Percentiles rank a stretch among this genome's conserved stretches.
Evolutionary conservation across 805 yeast genomes (phyloP).

Genomic region (Nakazawaea ernobii): DNA sequence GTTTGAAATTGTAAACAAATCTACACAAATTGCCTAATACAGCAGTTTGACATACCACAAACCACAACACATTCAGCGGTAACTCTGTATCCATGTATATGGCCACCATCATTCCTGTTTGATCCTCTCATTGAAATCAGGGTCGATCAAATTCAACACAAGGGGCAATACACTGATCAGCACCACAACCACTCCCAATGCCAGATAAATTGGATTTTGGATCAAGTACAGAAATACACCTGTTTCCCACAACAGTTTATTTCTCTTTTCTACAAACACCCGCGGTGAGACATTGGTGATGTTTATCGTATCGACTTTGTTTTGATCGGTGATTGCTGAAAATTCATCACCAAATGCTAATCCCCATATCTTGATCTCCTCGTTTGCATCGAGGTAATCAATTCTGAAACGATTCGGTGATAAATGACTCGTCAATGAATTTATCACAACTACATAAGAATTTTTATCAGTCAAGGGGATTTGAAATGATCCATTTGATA

Average conservation of each 20-base stretch:
- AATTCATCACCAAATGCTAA: constrained; percentile 5
- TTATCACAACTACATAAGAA: not conserved
- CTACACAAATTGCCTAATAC: not conserved
- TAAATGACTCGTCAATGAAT: not conserved
- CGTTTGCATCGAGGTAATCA: not conserved
- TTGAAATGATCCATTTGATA: constrained; percentile 1
- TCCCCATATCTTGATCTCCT: constrained; percentile 8
- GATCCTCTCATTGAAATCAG: not conserved
- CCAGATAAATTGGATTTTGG: not conserved
- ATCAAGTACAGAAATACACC: not conserved
- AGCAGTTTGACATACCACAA: no score
- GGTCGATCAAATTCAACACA: constrained; percentile 2
- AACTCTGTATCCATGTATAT: no score
- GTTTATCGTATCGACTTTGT: not conserved
- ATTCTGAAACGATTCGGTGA: constrained; percentile 5
- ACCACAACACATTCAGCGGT: no score
- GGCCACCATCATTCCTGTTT: not conserved
- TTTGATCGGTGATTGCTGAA: not conserved
- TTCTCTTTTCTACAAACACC: not conserved
- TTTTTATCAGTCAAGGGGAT: not conserved
- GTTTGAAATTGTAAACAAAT: no score
- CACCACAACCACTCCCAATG: not conserved
- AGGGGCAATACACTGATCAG: constrained; percentile 1
- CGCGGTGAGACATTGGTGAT: not conserved
- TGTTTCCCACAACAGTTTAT: constrained; percentile 2